Percentiles rank a stretch among this genome's conserved stretches.
Evolutionary conservation across 768 basidiomycete species (phyloP).

Genomic region (Tubosaeta sp.): DNA sequence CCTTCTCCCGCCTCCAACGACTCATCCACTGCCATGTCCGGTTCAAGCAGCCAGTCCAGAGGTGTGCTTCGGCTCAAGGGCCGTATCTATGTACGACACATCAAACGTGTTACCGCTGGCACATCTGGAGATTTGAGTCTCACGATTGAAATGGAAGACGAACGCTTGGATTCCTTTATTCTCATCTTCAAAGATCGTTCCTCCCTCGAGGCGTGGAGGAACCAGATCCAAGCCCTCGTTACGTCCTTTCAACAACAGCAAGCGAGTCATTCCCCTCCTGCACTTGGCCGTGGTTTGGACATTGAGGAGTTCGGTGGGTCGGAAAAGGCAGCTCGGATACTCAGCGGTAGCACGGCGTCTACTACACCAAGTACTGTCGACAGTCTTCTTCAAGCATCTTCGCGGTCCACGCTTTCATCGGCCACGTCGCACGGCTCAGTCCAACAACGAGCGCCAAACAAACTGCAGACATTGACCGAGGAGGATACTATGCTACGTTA

Average conservation of each 20-base stretch:
- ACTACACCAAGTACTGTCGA: slow-evolving; percentile 58
- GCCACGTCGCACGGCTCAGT: slow-evolving; percentile 66
- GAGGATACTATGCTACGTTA: slow-evolving; percentile 63
- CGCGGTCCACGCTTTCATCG: slow-evolving; percentile 69
- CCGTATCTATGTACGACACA: slow-evolving; percentile 92
- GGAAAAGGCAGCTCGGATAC: slow-evolving; percentile 71
- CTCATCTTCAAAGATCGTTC: slow-evolving; percentile 89
- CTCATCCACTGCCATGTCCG: slow-evolving; percentile 39
- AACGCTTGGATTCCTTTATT: slow-evolving; percentile 89
- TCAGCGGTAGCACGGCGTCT: slow-evolving; percentile 66
- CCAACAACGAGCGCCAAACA: slow-evolving; percentile 37
- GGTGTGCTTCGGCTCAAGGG: slow-evolving; percentile 90
- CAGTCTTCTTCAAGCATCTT: slow-evolving; percentile 63
- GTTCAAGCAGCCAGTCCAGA: slow-evolving; percentile 33
- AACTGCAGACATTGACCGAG: slow-evolving; percentile 65
- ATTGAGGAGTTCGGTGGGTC: slow-evolving; percentile 79
- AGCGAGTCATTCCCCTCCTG: slow-evolving; percentile 30
- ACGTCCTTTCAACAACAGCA: slow-evolving; percentile 61
- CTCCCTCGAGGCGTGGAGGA: slow-evolving; percentile 87
- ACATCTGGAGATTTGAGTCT: slow-evolving; percentile 84
- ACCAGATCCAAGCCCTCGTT: slow-evolving; percentile 77
- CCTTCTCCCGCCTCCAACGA: slow-evolving; percentile 59
- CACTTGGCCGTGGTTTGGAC: slow-evolving; percentile 40
- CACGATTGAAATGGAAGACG: slow-evolving; percentile 98
- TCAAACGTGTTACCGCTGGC: slow-evolving; percentile 81